Evolutionary conservation across 2,329 filamentous ascomycete genomes (phyloP).

Genomic region (Neoascochyta sp.): DNA sequence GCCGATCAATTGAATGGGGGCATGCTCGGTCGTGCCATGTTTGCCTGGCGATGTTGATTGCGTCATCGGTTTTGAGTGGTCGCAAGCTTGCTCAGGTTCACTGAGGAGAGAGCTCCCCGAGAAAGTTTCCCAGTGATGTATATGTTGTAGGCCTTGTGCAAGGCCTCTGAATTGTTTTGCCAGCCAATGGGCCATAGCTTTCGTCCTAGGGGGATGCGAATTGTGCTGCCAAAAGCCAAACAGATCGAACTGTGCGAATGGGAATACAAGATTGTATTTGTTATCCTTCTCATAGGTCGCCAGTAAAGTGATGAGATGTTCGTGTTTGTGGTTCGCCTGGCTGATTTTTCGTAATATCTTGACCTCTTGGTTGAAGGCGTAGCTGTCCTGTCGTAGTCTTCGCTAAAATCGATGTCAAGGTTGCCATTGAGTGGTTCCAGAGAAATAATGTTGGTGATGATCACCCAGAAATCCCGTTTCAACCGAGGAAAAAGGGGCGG

Average conservation of each 20-base stretch:
- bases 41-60: no score
- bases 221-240: constrained; percentile 1
- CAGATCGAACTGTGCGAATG: constrained; percentile 4
- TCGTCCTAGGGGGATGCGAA: no score
- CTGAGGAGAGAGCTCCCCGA: no score
- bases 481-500: no score
- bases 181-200: background rate
- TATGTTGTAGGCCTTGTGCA: background rate
- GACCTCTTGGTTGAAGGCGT: background rate
- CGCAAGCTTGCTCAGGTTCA: no score
- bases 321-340: background rate
- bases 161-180: background rate
- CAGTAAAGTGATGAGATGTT: constrained; percentile 1
- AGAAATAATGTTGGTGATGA: background rate
- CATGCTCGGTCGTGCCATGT: no score
- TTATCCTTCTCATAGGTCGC: constrained; percentile 1
- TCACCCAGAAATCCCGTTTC: no score
- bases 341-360: constrained; percentile 1
- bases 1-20: no score
- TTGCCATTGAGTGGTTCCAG: no score
- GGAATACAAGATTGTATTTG: constrained; percentile 1
- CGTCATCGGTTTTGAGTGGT: no score
- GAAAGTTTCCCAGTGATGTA: background rate
- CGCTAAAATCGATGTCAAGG: background rate
- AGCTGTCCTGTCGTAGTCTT: no score